Base-by-base conservation (phyloP, 257 asterid species). In the Penstemon davidsonii region DNA sequence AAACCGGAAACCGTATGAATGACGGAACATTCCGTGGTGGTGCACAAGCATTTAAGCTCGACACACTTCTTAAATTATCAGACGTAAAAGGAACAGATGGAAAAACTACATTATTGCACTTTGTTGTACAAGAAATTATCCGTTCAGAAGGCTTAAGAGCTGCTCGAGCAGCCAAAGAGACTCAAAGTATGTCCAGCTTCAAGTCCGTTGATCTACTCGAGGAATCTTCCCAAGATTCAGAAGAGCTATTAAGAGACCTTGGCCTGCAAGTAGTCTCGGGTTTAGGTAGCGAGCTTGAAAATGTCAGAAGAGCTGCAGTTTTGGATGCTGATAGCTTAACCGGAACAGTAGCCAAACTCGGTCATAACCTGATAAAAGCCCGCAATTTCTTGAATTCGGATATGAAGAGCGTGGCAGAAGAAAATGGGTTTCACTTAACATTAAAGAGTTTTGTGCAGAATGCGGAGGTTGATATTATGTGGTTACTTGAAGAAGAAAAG, bases 1-100 rank as follows among this genome's bases (percentile, higher is more conserved):
- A 84, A 82, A 83, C 96, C 0, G 96, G 96, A 40, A 88, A 88
- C 56, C 90, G 91, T 69, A 88, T 88, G 96, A 88, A 86, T 15
- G 82, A 76, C 6, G 96, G 96, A 12, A 88, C 96, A 12, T 82
- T 73, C 75, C 89, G 93, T n/a, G 93, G 93, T 5, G 83, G 82
- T 9, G 96, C 93, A 55, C 85, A 77, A 58, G 86, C 93, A 10
- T 88, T 86, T 47, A 88, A 84, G 76, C 93, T 88, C 8, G 91
- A 86, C 62, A 88, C 93, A 0, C 93, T 88, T 41, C 75, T 88
- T 37, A 88, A 88, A 60, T 59, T 88, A 62, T 70, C 89, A 3
- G 96, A 86, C 45, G 84, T 88, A 54, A 86, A 81, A 74, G 91
- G 93, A 33, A 49, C 82, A 5, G 96, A 86, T 8, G 93, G 96